Evolutionary conservation across 306 rosid species (phyloP).

Genomic region (Albizia julibrissin): DNA sequence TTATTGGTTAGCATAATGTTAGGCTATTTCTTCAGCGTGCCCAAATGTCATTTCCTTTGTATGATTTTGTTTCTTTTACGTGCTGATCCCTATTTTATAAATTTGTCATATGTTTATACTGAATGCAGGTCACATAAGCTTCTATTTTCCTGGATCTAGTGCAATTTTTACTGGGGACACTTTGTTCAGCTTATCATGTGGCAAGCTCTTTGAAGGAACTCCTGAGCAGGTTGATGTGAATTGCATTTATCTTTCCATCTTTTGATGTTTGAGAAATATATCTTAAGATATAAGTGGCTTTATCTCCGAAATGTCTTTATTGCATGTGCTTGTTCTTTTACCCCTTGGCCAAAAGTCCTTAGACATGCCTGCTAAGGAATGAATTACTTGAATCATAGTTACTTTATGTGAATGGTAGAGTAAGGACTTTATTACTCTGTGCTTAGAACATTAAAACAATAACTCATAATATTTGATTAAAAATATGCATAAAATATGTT

Average conservation of each 20-base stretch:
- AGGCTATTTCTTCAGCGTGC: constrained; percentile 19
- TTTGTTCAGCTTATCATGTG: constrained; percentile 96
- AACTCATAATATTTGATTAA: neutral
- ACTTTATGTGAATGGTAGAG: neutral
- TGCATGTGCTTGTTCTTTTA: constrained; percentile 9
- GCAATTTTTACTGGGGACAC: constrained; percentile 92
- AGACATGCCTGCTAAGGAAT: constrained; percentile 20
- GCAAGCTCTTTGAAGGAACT: constrained; percentile 92
- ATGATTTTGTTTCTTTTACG: constrained; percentile 25
- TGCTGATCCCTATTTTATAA: neutral
- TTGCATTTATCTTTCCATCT: constrained; percentile 22
- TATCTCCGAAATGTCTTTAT: neutral
- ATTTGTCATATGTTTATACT: constrained; percentile 22
- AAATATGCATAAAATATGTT: neutral
- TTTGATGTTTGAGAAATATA: constrained; percentile 18
- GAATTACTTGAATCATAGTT: constrained; percentile 12
- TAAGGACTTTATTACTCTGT: neutral
- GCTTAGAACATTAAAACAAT: neutral
- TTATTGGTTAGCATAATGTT: constrained; percentile 8
- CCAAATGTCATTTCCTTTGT: neutral
- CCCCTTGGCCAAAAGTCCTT: constrained; percentile 9
- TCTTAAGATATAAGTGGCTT: constrained; percentile 18
- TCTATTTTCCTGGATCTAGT: constrained; percentile 89
- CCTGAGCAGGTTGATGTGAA: constrained; percentile 75
- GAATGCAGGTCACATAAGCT: constrained; percentile 84